Percentiles rank a stretch among this genome's conserved stretches.
Conservation (phyloP, 352 stramenopile genomes). For the Globisporangium sylvaticum region DNA sequence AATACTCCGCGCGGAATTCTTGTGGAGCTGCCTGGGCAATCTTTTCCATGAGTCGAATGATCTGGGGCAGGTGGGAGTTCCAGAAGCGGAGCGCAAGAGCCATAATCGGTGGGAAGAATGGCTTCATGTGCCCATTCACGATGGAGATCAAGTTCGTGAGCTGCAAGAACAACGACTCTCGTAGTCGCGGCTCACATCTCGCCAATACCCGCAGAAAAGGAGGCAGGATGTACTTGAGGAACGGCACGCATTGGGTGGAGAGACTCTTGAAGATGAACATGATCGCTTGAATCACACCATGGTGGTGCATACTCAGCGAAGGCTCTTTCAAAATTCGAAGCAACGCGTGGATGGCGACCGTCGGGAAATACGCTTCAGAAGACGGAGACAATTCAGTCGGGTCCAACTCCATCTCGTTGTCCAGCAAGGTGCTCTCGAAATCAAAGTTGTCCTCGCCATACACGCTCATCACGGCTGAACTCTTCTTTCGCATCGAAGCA, state of each 20-base stretch:
- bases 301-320: constrained; percentile 94
- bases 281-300: constrained; percentile 96
- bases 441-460: constrained; percentile 46
- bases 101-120: constrained; percentile 97
- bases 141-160: constrained; percentile 95
- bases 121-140: constrained; percentile 93
- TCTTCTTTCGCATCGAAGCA: constrained; percentile 25
- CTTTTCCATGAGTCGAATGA: constrained; percentile 94
- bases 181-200: constrained; percentile 87
- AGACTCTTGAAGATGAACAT: constrained; percentile 99
- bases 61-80: constrained; percentile 92
- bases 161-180: constrained; percentile 96
- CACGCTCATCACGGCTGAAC: constrained; percentile 10
- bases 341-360: constrained; percentile 95
- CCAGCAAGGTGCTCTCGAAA: constrained; percentile 64
- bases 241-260: constrained; percentile 93
- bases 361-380: constrained; percentile 95
- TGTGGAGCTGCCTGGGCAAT: constrained; percentile 68
- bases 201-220: constrained; percentile 94
- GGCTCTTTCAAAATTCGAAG: constrained; percentile 95
- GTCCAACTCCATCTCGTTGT: constrained; percentile 62
- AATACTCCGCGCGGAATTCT: constrained; percentile 83
- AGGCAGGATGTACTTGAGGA: constrained; percentile 96
- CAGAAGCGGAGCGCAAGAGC: constrained; percentile 95
- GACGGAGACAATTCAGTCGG: constrained; percentile 64